Conservation (phyloP, 2,329 filamentous ascomycete genomes). For the Trichophaea hybrida region DNA sequence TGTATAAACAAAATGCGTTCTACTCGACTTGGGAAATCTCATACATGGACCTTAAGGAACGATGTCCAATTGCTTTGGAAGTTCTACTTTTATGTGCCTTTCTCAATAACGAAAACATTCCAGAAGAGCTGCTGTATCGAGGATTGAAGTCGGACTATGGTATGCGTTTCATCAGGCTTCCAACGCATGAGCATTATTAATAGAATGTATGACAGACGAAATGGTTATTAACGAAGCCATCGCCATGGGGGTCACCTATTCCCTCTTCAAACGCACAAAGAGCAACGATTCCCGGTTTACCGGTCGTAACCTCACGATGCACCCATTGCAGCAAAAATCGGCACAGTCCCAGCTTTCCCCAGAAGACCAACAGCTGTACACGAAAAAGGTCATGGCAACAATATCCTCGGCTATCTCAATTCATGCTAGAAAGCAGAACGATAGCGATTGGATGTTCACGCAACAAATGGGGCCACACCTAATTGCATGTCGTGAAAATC, state of each 20-base stretch:
- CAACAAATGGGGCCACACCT: not conserved
- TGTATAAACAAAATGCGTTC: conserved; percentile 17
- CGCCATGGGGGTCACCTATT: not conserved
- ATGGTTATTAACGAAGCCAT: not conserved
- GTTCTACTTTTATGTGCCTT: conserved; percentile 24
- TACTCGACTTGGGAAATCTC: conserved; percentile 28
- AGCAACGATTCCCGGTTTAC: not conserved
- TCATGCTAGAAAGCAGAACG: not conserved
- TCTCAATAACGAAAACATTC: conserved; percentile 22
- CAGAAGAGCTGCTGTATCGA: conserved; percentile 23
- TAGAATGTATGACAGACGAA: not conserved
- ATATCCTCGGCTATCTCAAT: not conserved
- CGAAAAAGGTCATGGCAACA: not conserved
- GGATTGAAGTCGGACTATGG: not conserved
- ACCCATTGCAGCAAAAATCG: not conserved
- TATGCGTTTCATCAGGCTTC: not conserved
- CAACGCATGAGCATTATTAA: not conserved
- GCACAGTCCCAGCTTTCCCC: not conserved
- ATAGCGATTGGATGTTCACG: not conserved
- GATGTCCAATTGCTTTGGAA: not conserved
- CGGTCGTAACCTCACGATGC: not conserved
- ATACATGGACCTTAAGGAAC: conserved; percentile 16
- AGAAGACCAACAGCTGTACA: not conserved
- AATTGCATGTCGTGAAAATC: conserved; percentile 3
- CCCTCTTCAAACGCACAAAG: not conserved